Percentiles rank a stretch among this genome's conserved stretches.
Conservation (phyloP, 2,329 filamentous ascomycete genomes). For the Daldinia sp. region DNA sequence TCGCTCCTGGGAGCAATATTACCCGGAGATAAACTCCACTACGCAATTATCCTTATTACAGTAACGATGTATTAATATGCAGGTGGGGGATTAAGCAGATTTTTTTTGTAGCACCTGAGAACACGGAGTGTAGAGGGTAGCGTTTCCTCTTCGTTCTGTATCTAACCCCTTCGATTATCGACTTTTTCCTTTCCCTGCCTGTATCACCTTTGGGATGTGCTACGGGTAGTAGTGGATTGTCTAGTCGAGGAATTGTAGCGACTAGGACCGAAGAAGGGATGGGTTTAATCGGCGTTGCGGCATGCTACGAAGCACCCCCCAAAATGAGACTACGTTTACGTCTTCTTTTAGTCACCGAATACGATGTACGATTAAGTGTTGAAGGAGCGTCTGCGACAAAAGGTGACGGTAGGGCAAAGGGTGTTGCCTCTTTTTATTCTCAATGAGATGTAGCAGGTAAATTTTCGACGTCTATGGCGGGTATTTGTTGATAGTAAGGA, state of each 20-base stretch:
- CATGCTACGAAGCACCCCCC: slow-evolving; percentile 23
- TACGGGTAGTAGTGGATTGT: background rate
- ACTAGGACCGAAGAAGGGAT: slow-evolving; percentile 12
- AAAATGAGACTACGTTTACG: slow-evolving; percentile 32
- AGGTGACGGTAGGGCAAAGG: slow-evolving; percentile 25
- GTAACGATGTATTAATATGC: slow-evolving; percentile 27
- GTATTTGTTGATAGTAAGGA: slow-evolving; percentile 11
- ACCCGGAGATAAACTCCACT: slow-evolving; percentile 33
- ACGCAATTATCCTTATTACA: background rate
- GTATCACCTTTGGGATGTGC: background rate
- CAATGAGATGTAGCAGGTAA: slow-evolving; percentile 8
- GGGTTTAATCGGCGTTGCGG: slow-evolving; percentile 27
- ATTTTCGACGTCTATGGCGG: slow-evolving; percentile 9
- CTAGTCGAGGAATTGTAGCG: slow-evolving; percentile 5
- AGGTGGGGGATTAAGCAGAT: slow-evolving; percentile 3
- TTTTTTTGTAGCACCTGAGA: slow-evolving; percentile 19
- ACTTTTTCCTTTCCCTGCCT: background rate
- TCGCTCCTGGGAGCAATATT: slow-evolving; percentile 62
- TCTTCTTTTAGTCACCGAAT: slow-evolving; percentile 23
- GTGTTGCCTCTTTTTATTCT: slow-evolving; percentile 5
- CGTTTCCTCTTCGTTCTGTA: slow-evolving; percentile 2
- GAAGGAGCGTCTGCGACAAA: slow-evolving; percentile 23
- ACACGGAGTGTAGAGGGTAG: slow-evolving; percentile 4
- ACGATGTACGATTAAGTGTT: slow-evolving; percentile 39
- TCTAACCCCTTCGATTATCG: background rate